phyloP scores from a whole-genome alignment of 768 basidiomycete genomes.

The Crassisporium funariophilum region DNA sequence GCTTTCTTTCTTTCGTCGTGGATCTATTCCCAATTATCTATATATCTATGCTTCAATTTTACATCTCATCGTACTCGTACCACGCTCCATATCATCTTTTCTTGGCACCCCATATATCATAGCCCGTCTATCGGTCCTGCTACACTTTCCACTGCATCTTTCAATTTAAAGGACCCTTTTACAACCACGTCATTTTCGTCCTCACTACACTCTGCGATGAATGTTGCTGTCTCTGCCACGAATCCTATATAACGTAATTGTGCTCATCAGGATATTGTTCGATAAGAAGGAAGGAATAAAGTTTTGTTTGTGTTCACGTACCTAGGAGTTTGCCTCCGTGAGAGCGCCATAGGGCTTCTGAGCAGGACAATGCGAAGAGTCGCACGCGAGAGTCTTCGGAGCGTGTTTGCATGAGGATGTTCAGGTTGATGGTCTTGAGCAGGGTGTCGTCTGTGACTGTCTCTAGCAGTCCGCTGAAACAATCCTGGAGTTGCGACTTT shows the following conservation, averaged over 20 bases:
- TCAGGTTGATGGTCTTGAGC: constrained; percentile 81
- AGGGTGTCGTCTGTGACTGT: constrained; percentile 56
- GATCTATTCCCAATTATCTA: constrained; percentile 4
- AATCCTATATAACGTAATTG: constrained; percentile 50
- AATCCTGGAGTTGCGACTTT: constrained; percentile 46
- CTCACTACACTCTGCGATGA: constrained; percentile 85
- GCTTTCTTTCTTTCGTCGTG: constrained; percentile 8
- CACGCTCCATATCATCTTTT: constrained; percentile 6
- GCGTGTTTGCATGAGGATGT: constrained; percentile 86
- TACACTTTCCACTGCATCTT: constrained; percentile 69
- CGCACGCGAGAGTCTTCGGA: constrained; percentile 76
- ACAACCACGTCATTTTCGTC: constrained; percentile 89
- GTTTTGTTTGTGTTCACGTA: constrained; percentile 24
- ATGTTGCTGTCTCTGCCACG: constrained; percentile 78
- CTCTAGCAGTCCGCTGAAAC: constrained; percentile 58
- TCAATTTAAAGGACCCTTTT: constrained; percentile 64
- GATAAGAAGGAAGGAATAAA: neutral
- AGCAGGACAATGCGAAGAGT: constrained; percentile 66
- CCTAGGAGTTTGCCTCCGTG: constrained; percentile 78
- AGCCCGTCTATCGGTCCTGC: constrained; percentile 63
- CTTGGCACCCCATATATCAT: constrained; percentile 22
- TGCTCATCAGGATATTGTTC: constrained; percentile 4
- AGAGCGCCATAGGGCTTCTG: constrained; percentile 73
- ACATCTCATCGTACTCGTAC: constrained; percentile 10
- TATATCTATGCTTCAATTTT: neutral